Base-by-base conservation (phyloP, 768 basidiomycete genomes). In the Gymnopilus dilepis region DNA sequence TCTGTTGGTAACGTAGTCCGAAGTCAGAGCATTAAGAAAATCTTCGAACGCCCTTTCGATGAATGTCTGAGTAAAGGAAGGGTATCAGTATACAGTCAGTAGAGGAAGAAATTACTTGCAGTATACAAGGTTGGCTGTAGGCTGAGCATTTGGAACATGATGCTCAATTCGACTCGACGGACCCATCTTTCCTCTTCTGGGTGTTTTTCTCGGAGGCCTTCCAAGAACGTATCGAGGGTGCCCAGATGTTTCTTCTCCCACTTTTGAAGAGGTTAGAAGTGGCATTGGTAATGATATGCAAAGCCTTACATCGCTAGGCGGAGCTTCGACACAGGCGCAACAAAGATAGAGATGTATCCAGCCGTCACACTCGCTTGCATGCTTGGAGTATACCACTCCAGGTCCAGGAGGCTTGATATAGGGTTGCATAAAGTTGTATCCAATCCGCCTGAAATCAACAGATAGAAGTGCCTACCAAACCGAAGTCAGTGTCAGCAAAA, bases 291-390 rank as follows among this genome's bases (percentile, higher is more conserved):
- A 6, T 34, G 12, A 12, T 6, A 19, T 19, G n/a, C 19, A 21
- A 19, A 11, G 8, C 66, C 72, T 61, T 62, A 73, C 73, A 69
- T 68, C 72, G 31, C 52, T 64, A 13, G 30, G 63, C 65, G 22
- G 69, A 82, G 6, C 90, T 82, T 15, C 67, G 17, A 93, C 80
- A 58, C 80, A 80, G 0, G 85, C 86, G 65, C 89, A 92, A 4
- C 87, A 85, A 6, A 90, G 78, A 91, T 92, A 95, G 65, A 87
- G 89, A 57, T 86, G 83, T 31, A 92, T 79, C 79, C 91, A 85
- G 26, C 73, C 69, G 65, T 86, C 84, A 26, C 86, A 80, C 52
- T 83, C 81, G 28, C 61, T 61, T 54, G 6, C 60, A 37, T 51
- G 30, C 17, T 53, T 58, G 59, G 38, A 9, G 7, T 31, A 6